Percentiles rank a stretch among this genome's conserved stretches.
These are phyloP conservation scores for Neckera pumila DNA, from an alignment of 225 moss, liverwort and hornwort genomes.

Conservation along the genomic window DNA sequence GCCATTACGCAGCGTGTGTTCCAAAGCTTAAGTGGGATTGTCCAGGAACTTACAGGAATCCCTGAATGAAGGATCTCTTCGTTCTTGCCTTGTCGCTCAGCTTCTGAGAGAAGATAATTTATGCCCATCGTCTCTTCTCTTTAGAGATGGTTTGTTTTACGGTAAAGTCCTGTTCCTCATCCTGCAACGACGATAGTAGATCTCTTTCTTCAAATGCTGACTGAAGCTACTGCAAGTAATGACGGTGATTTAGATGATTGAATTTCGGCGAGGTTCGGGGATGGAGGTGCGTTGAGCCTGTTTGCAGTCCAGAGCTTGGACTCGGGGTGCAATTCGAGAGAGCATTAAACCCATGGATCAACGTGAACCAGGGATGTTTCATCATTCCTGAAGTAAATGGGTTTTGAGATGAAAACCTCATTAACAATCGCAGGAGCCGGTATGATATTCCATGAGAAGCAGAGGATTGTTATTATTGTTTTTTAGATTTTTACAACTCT, in stretches of 20 bases:
- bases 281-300: background rate
- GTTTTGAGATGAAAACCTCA: slow-evolving; percentile 11
- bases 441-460: background rate
- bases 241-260: background rate
- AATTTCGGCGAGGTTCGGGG: background rate
- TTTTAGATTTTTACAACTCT: background rate
- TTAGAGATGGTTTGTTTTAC: background rate
- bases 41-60: slow-evolving; percentile 1
- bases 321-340: background rate
- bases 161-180: background rate
- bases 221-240: background rate
- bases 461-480: background rate
- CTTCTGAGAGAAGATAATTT: background rate
- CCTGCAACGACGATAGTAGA: background rate
- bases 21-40: slow-evolving; percentile 63
- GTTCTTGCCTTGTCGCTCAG: background rate
- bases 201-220: background rate
- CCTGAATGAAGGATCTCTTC: background rate
- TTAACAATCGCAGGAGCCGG: background rate
- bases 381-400: background rate
- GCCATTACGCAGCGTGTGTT: slow-evolving; percentile 75
- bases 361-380: background rate
- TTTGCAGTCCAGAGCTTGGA: background rate
- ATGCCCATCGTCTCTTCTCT: background rate
- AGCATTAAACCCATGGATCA: background rate